These are phyloP conservation scores for Dissophora globulifera DNA, from an alignment of 192 early-diverging fungal species.

Conservation along the genomic window DNA sequence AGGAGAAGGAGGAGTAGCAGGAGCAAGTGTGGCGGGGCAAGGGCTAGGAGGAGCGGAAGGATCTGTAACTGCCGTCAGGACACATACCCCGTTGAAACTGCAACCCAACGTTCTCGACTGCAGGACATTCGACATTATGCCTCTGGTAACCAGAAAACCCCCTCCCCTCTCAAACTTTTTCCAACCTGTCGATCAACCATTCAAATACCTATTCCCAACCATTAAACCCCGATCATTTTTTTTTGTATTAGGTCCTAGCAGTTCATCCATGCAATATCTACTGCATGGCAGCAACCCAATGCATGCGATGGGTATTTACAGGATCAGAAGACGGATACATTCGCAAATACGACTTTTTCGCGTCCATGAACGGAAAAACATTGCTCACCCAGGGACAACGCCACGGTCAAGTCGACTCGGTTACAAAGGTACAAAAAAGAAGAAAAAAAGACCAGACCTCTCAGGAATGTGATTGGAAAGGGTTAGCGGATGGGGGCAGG, in stretches of 20 bases:
- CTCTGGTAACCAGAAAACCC: slow-evolving; percentile 30
- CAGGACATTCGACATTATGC: slow-evolving; percentile 59
- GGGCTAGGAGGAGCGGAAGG: too few relatives aligned
- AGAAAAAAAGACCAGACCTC: neutral
- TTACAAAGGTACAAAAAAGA: slow-evolving; percentile 68
- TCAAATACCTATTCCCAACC: neutral
- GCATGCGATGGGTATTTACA: slow-evolving; percentile 85
- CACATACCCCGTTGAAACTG: slow-evolving; percentile 26
- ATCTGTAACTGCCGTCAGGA: slow-evolving; percentile 10
- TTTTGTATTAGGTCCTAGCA: slow-evolving; percentile 69
- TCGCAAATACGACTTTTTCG: slow-evolving; percentile 92
- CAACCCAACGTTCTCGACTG: slow-evolving; percentile 54
- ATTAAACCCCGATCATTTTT: too few relatives aligned
- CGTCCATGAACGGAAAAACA: slow-evolving; percentile 84
- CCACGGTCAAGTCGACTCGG: slow-evolving; percentile 86
- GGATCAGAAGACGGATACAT: slow-evolving; percentile 96
- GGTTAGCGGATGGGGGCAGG: too few relatives aligned
- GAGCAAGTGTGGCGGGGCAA: too few relatives aligned
- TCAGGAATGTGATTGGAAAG: too few relatives aligned
- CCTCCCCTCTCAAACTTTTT: neutral
- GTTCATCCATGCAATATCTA: slow-evolving; percentile 77
- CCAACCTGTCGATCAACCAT: too few relatives aligned
- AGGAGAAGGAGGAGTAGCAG: too few relatives aligned
- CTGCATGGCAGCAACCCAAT: slow-evolving; percentile 70
- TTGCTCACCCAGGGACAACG: slow-evolving; percentile 86